Base-by-base conservation (phyloP, 2,329 filamentous ascomycete species). In the Chrysoporthe austroafricana region DNA sequence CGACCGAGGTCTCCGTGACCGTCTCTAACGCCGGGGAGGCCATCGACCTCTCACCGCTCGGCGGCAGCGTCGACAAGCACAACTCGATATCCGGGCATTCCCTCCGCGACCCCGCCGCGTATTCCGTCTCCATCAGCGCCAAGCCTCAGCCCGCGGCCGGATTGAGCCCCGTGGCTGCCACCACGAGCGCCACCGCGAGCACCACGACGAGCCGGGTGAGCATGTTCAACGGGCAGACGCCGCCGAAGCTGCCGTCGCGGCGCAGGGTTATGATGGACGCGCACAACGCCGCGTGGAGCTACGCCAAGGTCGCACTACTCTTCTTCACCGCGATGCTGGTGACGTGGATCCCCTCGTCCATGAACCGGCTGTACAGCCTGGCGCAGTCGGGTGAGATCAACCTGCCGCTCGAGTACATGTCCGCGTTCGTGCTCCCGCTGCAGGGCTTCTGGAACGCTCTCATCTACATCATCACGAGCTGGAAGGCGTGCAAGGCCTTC, bases 361-460 rank as follows among this genome's bases (percentile, higher is more conserved):
- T 90, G 69, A 96, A 96, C 76, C 85, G 93, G 11, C 85, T 94
- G 18, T 94, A 91, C 77, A 88, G 88, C 3, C 82, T 94, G 18
- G 82, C 88, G 9, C 82, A 90, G 73, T 80, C 83, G 0, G 78
- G 84, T 36, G 68, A 83, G 4, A 78, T 84, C 0, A 84, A 82
- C 8, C 84, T 89, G 39, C 80, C 84, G 0, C 85, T 96, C 34
- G 88, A 92, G 73, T 88, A 91, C 71, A 86, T 89, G 71, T 90
- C 90, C 32, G 88, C 91, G 0, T 84, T 93, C 52, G 92, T 96
- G 0, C 83, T 96, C 9, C 92, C 93, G 0, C 83, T 94, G 0
- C 93, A 96, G 75, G 93, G 93, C 0, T 91, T 94, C 73, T 96
- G 92, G 92, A 96, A 96, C 76, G 87, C 89, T 21, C 77, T 91